Evolutionary conservation across 768 basidiomycete genomes (phyloP).

Genomic region (Hypholoma sublateritium): DNA sequence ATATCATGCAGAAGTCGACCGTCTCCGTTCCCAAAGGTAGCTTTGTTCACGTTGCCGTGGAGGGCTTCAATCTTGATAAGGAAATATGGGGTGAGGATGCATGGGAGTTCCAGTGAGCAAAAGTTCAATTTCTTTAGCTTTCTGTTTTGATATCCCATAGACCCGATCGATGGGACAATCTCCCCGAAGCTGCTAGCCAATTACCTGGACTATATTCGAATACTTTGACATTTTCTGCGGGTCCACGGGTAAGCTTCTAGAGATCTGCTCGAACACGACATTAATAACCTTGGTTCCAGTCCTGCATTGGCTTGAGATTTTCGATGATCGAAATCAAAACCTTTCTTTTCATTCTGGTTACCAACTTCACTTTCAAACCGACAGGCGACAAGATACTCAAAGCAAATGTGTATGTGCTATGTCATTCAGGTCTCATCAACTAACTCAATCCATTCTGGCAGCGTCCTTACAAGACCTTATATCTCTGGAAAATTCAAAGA

Average conservation of each 20-base stretch:
- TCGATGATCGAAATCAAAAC: conserved; percentile 84
- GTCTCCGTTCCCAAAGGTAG: conserved; percentile 65
- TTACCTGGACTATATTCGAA: conserved; percentile 74
- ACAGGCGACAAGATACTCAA: conserved; percentile 54
- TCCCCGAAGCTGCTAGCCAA: conserved; percentile 67
- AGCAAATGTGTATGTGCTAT: conserved; percentile 57
- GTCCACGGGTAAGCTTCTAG: conserved; percentile 61
- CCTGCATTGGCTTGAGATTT: conserved; percentile 81
- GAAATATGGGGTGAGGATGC: conserved; percentile 79
- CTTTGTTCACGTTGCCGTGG: conserved; percentile 75
- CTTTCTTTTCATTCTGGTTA: conserved; percentile 68
- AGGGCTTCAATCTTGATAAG: conserved; percentile 78
- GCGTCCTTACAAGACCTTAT: conserved; percentile 68
- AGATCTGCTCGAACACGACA: too few relatives aligned
- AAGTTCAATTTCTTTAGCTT: not conserved
- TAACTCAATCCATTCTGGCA: conserved; percentile 20
- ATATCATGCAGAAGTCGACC: conserved; percentile 35
- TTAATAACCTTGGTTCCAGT: conserved; percentile 38
- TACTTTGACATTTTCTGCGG: conserved; percentile 75
- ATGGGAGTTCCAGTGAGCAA: conserved; percentile 74
- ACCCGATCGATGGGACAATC: conserved; percentile 78
- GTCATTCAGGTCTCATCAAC: not conserved
- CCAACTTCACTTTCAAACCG: conserved; percentile 60
- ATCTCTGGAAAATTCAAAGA: conserved; percentile 49
- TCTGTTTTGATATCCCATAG: conserved; percentile 32